These are phyloP conservation scores for Gnomoniopsis smithogilvyi DNA, from an alignment of 2,329 filamentous ascomycete genomes.

Conservation along the genomic window DNA sequence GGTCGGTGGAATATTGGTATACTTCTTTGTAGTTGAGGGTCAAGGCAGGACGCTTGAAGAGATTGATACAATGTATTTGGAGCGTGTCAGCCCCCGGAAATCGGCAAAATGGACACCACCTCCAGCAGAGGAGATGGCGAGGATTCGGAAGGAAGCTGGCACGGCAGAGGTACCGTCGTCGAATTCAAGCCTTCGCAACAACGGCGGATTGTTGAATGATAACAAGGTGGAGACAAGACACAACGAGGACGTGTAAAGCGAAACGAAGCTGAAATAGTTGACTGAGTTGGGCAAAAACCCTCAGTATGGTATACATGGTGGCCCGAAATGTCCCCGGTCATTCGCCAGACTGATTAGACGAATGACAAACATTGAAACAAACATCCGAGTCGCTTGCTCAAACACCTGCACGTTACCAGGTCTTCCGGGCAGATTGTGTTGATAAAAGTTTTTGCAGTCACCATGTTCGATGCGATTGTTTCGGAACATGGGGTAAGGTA, in stretches of 20 bases:
- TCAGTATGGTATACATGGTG: no score
- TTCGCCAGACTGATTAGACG: background rate
- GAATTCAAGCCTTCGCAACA: background rate
- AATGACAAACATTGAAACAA: background rate
- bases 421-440: no score
- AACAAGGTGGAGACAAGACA: background rate
- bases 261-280: background rate
- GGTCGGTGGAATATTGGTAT: constrained; percentile 62
- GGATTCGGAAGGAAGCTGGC: constrained; percentile 39
- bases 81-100: constrained; percentile 61
- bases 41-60: constrained; percentile 74
- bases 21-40: constrained; percentile 74
- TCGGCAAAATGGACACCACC: constrained; percentile 52
- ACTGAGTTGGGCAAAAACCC: no score
- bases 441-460: no score
- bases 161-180: constrained; percentile 24
- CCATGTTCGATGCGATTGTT: no score
- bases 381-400: background rate
- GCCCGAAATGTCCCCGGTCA: no score
- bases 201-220: background rate
- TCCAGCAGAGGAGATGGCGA: constrained; percentile 39
- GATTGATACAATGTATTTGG: constrained; percentile 75
- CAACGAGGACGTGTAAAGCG: background rate
- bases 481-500: no score
- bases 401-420: no score